Percentiles rank a stretch among this genome's conserved stretches.
These are phyloP conservation scores for Castanea sativa DNA, from an alignment of 306 rosid genomes.

Conservation along the genomic window DNA sequence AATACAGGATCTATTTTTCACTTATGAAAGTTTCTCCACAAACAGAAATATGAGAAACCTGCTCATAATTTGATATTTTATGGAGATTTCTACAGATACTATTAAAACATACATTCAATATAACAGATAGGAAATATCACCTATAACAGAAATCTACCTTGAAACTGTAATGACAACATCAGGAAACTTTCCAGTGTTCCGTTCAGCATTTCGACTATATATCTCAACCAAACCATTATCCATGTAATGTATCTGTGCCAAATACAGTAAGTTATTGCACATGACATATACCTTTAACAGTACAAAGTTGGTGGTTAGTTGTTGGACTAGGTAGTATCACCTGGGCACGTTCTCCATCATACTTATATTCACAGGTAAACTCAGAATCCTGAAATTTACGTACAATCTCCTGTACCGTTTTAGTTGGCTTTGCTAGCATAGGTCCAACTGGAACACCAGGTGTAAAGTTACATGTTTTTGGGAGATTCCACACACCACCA, in stretches of 20 bases:
- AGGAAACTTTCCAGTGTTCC: constrained; percentile 89
- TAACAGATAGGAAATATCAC: neutral
- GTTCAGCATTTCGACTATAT: constrained; percentile 91
- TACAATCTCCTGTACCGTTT: constrained; percentile 73
- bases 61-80: neutral
- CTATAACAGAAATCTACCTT: constrained; percentile 43
- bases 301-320: constrained; percentile 1
- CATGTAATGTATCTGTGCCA: constrained; percentile 81
- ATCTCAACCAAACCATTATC: constrained; percentile 82
- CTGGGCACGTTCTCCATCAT: constrained; percentile 98
- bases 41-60: neutral
- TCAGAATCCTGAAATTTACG: constrained; percentile 77
- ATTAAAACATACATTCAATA: constrained; percentile 1
- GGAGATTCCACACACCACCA: constrained; percentile 81
- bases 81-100: neutral
- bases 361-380: constrained; percentile 92
- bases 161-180: constrained; percentile 74
- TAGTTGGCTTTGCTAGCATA: constrained; percentile 90
- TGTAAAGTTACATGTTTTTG: constrained; percentile 64
- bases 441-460: constrained; percentile 91
- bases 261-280: constrained; percentile 24
- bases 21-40: neutral
- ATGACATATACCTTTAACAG: constrained; percentile 8
- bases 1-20: neutral
- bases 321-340: constrained; percentile 40